Conservation (phyloP, 2,329 filamentous ascomycete genomes). For the Stagonosporopsis chrysanthemi region DNA sequence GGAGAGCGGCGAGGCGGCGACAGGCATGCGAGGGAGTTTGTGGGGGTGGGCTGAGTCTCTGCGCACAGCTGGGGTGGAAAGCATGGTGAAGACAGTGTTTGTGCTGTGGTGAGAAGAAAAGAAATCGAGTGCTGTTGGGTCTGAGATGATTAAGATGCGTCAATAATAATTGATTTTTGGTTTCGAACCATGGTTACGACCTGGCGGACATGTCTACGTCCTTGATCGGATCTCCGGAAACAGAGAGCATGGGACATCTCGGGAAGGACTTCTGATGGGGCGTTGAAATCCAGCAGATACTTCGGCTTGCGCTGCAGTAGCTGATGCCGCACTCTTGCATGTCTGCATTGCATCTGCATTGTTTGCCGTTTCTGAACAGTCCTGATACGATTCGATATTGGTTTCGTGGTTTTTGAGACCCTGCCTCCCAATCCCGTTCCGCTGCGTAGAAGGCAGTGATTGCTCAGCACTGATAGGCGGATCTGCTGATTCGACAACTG, state of each 20-base stretch:
- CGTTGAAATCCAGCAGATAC: conserved; percentile 26
- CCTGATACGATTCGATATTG: conserved; percentile 21
- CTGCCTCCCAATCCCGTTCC: conserved; percentile 12
- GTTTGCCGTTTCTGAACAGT: conserved; percentile 19
- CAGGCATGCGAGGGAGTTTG: background rate
- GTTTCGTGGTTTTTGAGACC: conserved; percentile 34
- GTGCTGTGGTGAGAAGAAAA: background rate
- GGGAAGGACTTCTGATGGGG: conserved; percentile 36
- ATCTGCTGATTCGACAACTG: background rate
- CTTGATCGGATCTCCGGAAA: conserved; percentile 52
- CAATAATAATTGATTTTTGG: background rate
- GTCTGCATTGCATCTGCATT: conserved; percentile 9
- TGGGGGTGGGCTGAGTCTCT: background rate
- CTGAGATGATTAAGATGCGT: background rate
- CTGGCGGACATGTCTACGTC: conserved; percentile 48
- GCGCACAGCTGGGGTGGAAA: background rate
- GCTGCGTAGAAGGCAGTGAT: background rate
- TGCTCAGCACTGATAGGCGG: background rate
- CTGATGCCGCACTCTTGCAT: background rate
- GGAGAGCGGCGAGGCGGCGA: background rate
- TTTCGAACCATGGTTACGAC: conserved; percentile 15
- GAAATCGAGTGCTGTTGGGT: background rate
- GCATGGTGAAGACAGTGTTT: background rate
- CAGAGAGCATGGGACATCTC: conserved; percentile 53
- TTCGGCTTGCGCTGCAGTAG: background rate